Evolutionary conservation across 257 asterid genomes (phyloP).

Genomic region (Gentiana straminea): DNA sequence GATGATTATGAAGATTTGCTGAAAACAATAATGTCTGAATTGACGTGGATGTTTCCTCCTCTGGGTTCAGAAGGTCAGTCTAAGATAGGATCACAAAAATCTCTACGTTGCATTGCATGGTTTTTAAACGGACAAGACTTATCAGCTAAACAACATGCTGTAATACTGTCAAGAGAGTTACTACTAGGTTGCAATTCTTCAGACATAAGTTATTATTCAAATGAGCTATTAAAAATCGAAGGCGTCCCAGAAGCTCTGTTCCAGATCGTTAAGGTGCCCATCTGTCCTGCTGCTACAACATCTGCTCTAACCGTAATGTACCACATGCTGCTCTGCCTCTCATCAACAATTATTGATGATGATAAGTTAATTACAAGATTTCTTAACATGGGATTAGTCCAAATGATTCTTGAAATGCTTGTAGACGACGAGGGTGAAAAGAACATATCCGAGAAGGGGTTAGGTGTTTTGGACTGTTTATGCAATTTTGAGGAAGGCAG

Average conservation of each 20-base stretch:
- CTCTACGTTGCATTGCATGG: conserved; percentile 44
- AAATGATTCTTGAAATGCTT: conserved; percentile 47
- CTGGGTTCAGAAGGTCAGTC: conserved; percentile 29
- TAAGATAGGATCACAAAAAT: conserved; percentile 32
- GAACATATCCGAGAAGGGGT: conserved; percentile 37
- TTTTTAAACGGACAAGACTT: conserved; percentile 47
- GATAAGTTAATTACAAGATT: conserved; percentile 15
- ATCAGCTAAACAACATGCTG: conserved; percentile 36
- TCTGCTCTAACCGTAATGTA: conserved; percentile 47
- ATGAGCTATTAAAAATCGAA: conserved; percentile 23
- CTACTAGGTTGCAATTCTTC: conserved; percentile 6
- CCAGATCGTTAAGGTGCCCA: conserved; percentile 38
- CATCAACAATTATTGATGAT: background rate
- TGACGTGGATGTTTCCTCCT: conserved; percentile 53
- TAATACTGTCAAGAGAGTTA: conserved; percentile 35
- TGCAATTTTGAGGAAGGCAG: conserved; percentile 42
- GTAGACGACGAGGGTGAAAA: conserved; percentile 44
- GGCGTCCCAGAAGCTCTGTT: conserved; percentile 37
- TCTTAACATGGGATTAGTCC: conserved; percentile 42
- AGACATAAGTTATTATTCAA: conserved; percentile 13
- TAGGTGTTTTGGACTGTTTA: conserved; percentile 41
- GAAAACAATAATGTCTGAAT: conserved; percentile 34
- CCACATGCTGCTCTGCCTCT: conserved; percentile 15
- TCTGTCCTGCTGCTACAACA: conserved; percentile 53
- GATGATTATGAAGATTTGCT: conserved; percentile 21